These are phyloP conservation scores for Cryptococcus neoformans DNA, from an alignment of 1,284 basidiomycete species.

Conservation along the genomic window DNA sequence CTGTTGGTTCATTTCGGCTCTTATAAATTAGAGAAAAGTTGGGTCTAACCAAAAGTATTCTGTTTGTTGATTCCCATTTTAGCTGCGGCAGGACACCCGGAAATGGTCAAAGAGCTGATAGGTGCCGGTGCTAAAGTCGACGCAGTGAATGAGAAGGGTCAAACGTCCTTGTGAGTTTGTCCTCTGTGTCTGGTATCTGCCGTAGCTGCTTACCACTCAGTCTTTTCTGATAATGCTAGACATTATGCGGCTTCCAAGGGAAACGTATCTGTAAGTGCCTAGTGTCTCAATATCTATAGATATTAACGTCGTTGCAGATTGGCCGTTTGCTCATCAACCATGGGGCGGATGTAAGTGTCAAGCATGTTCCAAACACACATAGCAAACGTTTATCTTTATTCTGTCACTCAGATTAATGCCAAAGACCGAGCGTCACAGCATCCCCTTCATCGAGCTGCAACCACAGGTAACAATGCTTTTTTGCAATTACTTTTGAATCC, in stretches of 20 bases:
- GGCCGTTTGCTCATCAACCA: constrained; percentile 76
- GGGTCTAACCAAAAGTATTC: neutral
- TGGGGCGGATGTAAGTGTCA: constrained; percentile 71
- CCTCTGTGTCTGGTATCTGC: constrained; percentile 8
- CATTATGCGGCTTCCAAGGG: constrained; percentile 96
- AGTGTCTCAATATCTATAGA: too few relatives aligned
- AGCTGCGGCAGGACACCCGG: constrained; percentile 60
- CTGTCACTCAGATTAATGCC: constrained; percentile 68
- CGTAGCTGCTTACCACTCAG: neutral
- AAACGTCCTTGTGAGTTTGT: constrained; percentile 71
- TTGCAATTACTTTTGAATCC: constrained; percentile 73
- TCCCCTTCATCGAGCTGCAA: constrained; percentile 90
- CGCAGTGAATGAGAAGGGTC: constrained; percentile 76
- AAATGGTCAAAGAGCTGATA: constrained; percentile 72
- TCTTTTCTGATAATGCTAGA: constrained; percentile 36
- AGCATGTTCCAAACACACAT: too few relatives aligned
- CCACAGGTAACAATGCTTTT: constrained; percentile 84
- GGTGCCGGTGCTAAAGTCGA: constrained; percentile 82
- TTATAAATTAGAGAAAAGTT: neutral
- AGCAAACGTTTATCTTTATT: too few relatives aligned
- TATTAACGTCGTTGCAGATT: constrained; percentile 57
- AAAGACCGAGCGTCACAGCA: constrained; percentile 86
- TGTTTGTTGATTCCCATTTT: neutral
- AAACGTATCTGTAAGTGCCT: constrained; percentile 65
- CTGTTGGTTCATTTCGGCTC: constrained; percentile 53